Conservation (phyloP, 306 rosid species). For the Glycine latifolia region DNA sequence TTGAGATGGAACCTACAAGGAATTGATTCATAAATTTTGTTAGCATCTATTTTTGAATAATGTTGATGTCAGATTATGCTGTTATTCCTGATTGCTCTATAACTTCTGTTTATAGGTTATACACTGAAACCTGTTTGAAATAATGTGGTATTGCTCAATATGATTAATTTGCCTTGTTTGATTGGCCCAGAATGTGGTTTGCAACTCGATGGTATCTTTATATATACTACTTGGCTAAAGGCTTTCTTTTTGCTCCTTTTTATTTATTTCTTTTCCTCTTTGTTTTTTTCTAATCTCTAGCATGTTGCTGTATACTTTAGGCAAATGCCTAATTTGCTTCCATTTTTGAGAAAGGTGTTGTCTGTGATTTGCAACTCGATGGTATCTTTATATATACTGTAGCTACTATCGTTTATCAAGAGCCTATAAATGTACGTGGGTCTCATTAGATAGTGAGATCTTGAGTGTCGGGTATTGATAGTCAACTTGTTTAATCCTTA, state of each 20-base stretch:
- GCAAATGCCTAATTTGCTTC: constrained; percentile 31
- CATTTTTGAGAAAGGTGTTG: neutral
- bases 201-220: neutral
- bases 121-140: constrained; percentile 22
- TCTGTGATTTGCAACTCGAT: too few species aligned
- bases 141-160: neutral
- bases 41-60: constrained; percentile 39
- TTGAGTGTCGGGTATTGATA: neutral
- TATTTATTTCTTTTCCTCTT: neutral
- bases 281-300: neutral
- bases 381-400: too few species aligned
- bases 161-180: neutral
- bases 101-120: constrained; percentile 20
- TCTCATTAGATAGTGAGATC: neutral
- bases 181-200: neutral
- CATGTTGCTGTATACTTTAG: constrained; percentile 28
- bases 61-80: constrained; percentile 40
- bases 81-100: neutral
- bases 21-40: constrained; percentile 49
- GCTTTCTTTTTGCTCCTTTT: neutral
- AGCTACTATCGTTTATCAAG: too few species aligned
- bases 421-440: too few species aligned
- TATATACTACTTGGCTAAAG: neutral
- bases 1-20: constrained; percentile 56
- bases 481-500: neutral